Evolutionary conservation across 2,329 filamentous ascomycete species (phyloP).

Genomic region (Ciborinia camelliae): DNA sequence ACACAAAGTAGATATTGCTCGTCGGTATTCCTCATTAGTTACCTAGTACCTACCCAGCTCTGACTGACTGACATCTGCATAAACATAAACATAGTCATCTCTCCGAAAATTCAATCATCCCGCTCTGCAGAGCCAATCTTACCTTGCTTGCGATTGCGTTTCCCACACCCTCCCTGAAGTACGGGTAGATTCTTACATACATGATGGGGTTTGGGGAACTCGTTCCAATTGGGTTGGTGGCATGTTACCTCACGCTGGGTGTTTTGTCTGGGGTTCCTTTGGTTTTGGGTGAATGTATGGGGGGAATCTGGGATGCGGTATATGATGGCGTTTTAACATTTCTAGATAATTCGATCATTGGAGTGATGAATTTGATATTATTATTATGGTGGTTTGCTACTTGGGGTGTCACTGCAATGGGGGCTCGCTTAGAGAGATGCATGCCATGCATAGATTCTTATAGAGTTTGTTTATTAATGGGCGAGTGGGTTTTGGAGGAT

Average conservation of each 20-base stretch:
- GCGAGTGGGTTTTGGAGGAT: background rate
- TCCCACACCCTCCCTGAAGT: background rate
- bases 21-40: background rate
- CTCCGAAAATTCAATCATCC: background rate
- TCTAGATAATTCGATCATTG: background rate
- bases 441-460: background rate
- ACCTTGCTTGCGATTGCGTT: background rate
- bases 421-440: constrained; percentile 3
- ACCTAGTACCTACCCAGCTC: too few relatives aligned
- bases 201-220: background rate
- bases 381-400: too few relatives aligned
- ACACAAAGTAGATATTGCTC: too few relatives aligned
- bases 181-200: background rate
- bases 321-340: background rate
- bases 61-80: background rate
- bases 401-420: background rate
- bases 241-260: background rate
- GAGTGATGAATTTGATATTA: background rate
- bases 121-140: background rate
- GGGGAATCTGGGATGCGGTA: background rate
- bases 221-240: background rate
- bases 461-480: background rate
- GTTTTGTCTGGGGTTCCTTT: background rate
- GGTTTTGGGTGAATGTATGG: background rate
- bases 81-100: background rate